Evolutionary conservation across 2,329 filamentous ascomycete species (phyloP).

Genomic region (Colletotrichum brevisporum): DNA sequence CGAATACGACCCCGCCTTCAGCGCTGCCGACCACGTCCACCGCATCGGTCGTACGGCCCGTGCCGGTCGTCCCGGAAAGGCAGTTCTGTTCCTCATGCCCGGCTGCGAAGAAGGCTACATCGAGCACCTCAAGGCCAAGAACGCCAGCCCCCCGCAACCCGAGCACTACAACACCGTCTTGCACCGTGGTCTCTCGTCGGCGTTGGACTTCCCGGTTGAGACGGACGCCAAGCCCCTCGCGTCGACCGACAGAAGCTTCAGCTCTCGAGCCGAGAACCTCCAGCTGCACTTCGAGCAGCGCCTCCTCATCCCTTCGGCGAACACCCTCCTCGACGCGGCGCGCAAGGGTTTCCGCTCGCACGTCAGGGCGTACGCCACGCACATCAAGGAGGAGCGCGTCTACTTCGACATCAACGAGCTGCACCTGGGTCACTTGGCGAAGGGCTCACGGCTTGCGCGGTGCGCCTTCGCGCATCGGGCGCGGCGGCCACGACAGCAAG

Average conservation of each 20-base stretch:
- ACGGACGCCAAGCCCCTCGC: constrained; percentile 66
- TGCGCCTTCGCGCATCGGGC: constrained; percentile 85
- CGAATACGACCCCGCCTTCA: constrained; percentile 97
- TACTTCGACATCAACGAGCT: constrained; percentile 94
- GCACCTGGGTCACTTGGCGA: constrained; percentile 93
- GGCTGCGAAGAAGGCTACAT: constrained; percentile 95
- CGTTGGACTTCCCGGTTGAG: constrained; percentile 78
- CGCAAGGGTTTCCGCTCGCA: constrained; percentile 92
- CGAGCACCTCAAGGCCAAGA: constrained; percentile 70
- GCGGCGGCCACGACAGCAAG: constrained; percentile 64
- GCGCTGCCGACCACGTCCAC: constrained; percentile 92
- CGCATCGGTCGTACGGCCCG: constrained; percentile 95
- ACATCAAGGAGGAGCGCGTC: constrained; percentile 84
- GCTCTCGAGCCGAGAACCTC: constrained; percentile 65
- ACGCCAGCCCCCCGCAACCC: constrained; percentile 61
- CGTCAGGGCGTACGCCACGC: constrained; percentile 94
- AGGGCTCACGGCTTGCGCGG: constrained; percentile 93
- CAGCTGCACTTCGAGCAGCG: constrained; percentile 74
- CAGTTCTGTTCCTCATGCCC: constrained; percentile 90
- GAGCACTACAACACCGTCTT: constrained; percentile 69
- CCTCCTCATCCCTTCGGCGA: constrained; percentile 58
- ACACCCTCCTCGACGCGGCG: constrained; percentile 82
- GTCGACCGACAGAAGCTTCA: constrained; percentile 60
- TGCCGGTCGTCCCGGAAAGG: constrained; percentile 89
- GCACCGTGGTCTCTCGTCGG: constrained; percentile 75